phyloP scores from a whole-genome alignment of 1,284 basidiomycete species.

The Ceratobasidium sp. region DNA sequence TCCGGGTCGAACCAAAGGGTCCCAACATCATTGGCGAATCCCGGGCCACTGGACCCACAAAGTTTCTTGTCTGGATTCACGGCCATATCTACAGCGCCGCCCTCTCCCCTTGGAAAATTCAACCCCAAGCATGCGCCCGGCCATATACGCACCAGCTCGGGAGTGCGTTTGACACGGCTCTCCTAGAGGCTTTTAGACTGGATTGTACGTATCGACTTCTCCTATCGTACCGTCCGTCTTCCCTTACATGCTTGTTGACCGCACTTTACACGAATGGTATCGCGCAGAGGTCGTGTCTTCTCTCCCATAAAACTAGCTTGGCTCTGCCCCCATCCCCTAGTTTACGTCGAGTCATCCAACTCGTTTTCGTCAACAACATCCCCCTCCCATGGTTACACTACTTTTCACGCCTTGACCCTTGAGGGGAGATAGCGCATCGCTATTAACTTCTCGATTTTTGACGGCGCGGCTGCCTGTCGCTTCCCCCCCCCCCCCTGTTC shows the following conservation, averaged over 20 bases:
- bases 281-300: slow-evolving; percentile 7
- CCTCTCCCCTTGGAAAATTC: slow-evolving; percentile 9
- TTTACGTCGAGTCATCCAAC: slow-evolving; percentile 14
- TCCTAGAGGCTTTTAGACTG: neutral
- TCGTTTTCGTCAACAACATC: neutral
- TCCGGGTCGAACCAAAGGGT: neutral
- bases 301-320: neutral
- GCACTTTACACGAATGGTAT: neutral
- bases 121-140: slow-evolving; percentile 8
- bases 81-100: slow-evolving; percentile 9
- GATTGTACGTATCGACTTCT: slow-evolving; percentile 43
- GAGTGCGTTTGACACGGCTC: slow-evolving; percentile 2
- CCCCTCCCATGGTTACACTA: neutral
- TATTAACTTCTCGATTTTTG: neutral
- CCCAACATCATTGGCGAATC: neutral
- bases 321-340: slow-evolving; percentile 9
- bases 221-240: too few relatives aligned
- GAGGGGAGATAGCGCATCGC: neutral
- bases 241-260: neutral
- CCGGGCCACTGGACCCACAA: neutral
- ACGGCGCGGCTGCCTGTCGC: neutral
- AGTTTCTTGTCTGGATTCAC: slow-evolving; percentile 19
- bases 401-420: neutral
- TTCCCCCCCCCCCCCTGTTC: neutral
- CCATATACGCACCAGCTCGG: slow-evolving; percentile 50